Evolutionary conservation across 73 alveolate species (phyloP), one percentile per base, ranked within the genome.

Genomic region (Paramecium bursaria): DNA sequence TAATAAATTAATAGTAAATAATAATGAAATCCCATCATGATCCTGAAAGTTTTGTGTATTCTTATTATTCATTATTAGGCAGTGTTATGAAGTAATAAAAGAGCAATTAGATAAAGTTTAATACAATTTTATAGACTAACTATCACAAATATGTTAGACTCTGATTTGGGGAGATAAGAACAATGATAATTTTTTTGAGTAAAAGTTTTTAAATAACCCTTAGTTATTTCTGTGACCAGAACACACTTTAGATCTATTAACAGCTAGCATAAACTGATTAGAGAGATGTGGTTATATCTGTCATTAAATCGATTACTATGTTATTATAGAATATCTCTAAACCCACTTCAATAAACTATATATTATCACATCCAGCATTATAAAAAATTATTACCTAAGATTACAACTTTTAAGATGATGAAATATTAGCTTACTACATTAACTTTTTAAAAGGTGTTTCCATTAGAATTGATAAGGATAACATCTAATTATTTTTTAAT

Each of bases 271-370:
- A 39, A 39, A 11, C 5, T 39, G 49, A 5, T 39, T 57, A 57
- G 17, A 57, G 76, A 44, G 76, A 57, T 25, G 76, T 57, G 17
- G 76, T 57, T 25, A 50, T 57, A 29, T 48, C 76, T 29, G 76
- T 57, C n/a, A 57, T 57, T 26, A 57, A 57, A n/a, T 15, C 76
- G 17, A 26, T 57, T 23, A 57, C 76, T 14, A 57, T 57, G 76
- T 31, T 57, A 26, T 57, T 57, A 44, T 23, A 57, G 39, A 57
- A 57, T 27, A 57, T 57, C 5, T 13, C 17, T 25, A 57, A 44
- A 29, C 50, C 47, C 17, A 44, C 39, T 26, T n/a, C 51, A 27
- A 57, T 57, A 26, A 57, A 57, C 31, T 57, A 57, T 44, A 57
- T 57, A 57, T 29, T 57, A 23, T 25, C 50, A 29, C 76, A 57